These are phyloP conservation scores for Tetrahymena thermophila DNA, from an alignment of 73 alveolate species.

Conservation along the genomic window DNA sequence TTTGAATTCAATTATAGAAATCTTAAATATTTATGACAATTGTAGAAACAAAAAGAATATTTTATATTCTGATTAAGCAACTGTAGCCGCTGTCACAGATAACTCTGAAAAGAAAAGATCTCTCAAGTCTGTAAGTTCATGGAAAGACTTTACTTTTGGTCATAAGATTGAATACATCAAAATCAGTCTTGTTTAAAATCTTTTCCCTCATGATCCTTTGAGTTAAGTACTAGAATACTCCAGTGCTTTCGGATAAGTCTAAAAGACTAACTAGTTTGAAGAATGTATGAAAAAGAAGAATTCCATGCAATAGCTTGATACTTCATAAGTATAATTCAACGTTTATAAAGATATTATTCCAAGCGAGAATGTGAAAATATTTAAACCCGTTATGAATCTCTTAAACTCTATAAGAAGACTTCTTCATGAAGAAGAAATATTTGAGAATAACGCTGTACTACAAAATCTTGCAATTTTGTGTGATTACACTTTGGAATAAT, in stretches of 20 bases:
- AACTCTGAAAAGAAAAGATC: neutral
- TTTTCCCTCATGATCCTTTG: neutral
- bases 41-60: neutral
- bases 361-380: neutral
- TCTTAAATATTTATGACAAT: neutral
- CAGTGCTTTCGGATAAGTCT: neutral
- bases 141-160: neutral
- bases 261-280: neutral
- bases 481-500: neutral
- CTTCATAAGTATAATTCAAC: neutral
- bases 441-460: conserved; percentile 14
- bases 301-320: neutral
- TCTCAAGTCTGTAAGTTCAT: neutral
- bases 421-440: conserved; percentile 11
- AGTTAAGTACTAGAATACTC: neutral
- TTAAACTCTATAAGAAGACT: neutral
- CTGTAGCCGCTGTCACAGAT: neutral
- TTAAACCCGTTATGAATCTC: neutral
- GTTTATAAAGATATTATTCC: neutral
- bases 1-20: neutral
- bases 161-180: neutral
- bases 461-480: conserved; percentile 6
- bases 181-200: neutral
- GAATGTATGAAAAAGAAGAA: neutral
- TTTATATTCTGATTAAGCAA: neutral